These are phyloP conservation scores for Neonectria hederae DNA, from an alignment of 2,329 filamentous ascomycete species.

Conservation along the genomic window DNA sequence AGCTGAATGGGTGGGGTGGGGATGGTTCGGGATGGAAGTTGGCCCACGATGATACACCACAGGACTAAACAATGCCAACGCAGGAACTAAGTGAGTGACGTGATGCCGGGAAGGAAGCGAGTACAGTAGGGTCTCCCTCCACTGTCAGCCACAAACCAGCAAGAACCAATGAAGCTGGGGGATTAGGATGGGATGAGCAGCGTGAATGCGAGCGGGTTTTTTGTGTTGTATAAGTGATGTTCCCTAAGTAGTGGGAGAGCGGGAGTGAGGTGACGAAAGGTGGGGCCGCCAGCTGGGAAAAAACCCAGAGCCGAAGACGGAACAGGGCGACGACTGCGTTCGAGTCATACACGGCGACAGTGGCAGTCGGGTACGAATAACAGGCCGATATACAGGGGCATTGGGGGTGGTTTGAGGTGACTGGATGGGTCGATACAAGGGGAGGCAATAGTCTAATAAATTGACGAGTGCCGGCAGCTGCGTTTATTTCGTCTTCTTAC, in stretches of 20 bases:
- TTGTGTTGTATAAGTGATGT: neutral
- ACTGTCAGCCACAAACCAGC: neutral
- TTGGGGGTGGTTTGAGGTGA: neutral
- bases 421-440: neutral
- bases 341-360: slow-evolving; percentile 33
- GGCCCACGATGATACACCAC: neutral
- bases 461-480: neutral
- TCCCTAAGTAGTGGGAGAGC: neutral
- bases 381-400: neutral
- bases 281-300: neutral
- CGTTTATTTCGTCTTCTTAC: neutral
- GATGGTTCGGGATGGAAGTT: neutral
- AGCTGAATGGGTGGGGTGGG: neutral
- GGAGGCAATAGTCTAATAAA: neutral
- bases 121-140: neutral
- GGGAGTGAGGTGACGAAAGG: neutral
- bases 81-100: slow-evolving; percentile 10
- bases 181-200: neutral
- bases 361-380: neutral
- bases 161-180: neutral
- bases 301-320: slow-evolving; percentile 38
- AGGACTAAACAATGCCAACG: neutral
- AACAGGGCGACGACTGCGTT: slow-evolving; percentile 22
- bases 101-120: neutral
- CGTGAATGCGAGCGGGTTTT: neutral